Evolutionary conservation across 371 early-diverging fungal species (phyloP).

Genomic region (Phascolomyces articulosus): DNA sequence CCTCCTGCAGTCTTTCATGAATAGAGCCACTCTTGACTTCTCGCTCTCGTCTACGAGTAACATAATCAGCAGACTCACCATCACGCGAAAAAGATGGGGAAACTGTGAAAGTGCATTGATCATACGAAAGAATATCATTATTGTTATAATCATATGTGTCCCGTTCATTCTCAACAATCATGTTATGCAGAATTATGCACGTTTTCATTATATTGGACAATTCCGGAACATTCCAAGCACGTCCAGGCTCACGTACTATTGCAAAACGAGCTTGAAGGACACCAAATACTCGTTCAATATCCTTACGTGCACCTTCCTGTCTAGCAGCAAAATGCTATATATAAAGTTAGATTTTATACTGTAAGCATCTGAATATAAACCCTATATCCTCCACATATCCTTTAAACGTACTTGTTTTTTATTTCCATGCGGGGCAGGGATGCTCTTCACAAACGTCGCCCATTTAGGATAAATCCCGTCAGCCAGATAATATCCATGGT

Average conservation of each 20-base stretch:
- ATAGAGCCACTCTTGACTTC: neutral
- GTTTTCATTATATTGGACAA: neutral
- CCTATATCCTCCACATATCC: neutral
- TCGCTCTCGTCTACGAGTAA: neutral
- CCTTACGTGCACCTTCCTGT: neutral
- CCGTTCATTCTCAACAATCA: constrained; percentile 1
- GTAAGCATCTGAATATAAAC: neutral
- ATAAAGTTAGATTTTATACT: neutral
- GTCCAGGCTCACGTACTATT: neutral
- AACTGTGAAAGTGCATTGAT: neutral
- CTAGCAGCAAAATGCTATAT: neutral
- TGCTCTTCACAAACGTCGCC: constrained; percentile 1
- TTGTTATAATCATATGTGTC: neutral
- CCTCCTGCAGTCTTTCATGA: neutral
- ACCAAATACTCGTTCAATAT: constrained; percentile 3
- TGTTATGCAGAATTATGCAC: constrained; percentile 5
- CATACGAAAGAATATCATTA: neutral
- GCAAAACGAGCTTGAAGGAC: neutral
- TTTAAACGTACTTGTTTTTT: neutral
- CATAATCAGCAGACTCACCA: neutral
- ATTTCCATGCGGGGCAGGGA: neutral
- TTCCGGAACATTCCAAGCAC: neutral
- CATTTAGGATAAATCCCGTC: constrained; percentile 2
- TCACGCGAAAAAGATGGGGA: neutral
- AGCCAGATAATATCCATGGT: neutral